Evolutionary conservation across 2,329 filamentous ascomycete genomes (phyloP).

Genomic region (Arthrocladium fulminans): DNA sequence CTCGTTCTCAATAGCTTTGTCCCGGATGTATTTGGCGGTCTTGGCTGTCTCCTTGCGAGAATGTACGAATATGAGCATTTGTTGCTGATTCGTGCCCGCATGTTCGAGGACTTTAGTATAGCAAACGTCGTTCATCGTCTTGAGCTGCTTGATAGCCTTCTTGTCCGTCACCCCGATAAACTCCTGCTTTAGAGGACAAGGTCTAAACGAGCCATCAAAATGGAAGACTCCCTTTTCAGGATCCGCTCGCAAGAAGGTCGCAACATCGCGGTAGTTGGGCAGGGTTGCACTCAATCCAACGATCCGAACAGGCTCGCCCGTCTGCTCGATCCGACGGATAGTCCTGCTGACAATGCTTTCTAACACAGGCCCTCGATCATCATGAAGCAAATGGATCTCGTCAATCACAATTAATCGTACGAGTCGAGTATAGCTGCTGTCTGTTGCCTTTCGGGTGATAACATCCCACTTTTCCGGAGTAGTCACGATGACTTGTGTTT

Average conservation of each 20-base stretch:
- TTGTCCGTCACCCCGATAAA: constrained; percentile 96
- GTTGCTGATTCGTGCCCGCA: constrained; percentile 82
- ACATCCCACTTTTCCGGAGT: constrained; percentile 99
- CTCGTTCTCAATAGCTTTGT: constrained; percentile 94
- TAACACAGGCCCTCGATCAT: constrained; percentile 90
- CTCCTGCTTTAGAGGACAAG: constrained; percentile 90
- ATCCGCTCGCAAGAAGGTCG: constrained; percentile 87
- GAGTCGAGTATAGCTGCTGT: constrained; percentile 94
- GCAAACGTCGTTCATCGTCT: constrained; percentile 98
- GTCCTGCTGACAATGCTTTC: constrained; percentile 96
- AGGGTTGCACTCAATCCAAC: constrained; percentile 90
- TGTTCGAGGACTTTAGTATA: constrained; percentile 97
- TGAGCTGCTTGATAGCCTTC: constrained; percentile 96
- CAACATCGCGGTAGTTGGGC: constrained; percentile 93
- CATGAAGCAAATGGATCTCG: constrained; percentile 94
- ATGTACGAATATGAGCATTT: constrained; percentile 98
- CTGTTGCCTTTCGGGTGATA: constrained; percentile 94
- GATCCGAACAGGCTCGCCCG: constrained; percentile 82
- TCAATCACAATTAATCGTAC: constrained; percentile 94
- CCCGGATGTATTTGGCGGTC: constrained; percentile 88
- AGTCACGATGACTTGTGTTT: constrained; percentile 96
- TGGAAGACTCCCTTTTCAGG: constrained; percentile 80
- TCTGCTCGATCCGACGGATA: constrained; percentile 86
- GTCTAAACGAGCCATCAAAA: constrained; percentile 88
- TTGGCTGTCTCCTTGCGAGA: constrained; percentile 97